These are phyloP conservation scores for Epichloe sibirici DNA, from an alignment of 2,329 filamentous ascomycete genomes.

Conservation along the genomic window DNA sequence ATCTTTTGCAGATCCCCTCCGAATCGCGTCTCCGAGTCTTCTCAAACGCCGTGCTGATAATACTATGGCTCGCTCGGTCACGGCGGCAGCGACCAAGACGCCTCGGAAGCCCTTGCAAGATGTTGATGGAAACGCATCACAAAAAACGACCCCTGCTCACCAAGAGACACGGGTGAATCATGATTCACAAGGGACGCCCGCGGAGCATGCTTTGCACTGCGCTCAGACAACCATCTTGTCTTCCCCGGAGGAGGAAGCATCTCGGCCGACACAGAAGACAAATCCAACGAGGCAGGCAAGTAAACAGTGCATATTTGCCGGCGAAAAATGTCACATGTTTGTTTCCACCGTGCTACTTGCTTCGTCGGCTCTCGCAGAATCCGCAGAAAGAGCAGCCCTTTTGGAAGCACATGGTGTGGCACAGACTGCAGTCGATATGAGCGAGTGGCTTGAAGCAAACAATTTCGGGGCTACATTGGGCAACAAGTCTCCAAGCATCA, in stretches of 20 bases:
- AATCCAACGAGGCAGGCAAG: neutral
- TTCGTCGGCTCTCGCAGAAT: conserved; percentile 25
- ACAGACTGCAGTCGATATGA: conserved; percentile 21
- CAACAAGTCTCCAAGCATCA: neutral
- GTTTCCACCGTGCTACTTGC: conserved; percentile 28
- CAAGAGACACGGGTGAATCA: neutral
- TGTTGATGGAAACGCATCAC: conserved; percentile 13
- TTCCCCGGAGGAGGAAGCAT: neutral
- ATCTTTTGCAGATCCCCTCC: neutral
- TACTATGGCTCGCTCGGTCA: neutral
- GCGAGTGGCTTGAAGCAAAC: conserved; percentile 19
- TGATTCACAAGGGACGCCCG: neutral
- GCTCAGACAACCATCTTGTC: neutral
- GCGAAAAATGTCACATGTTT: conserved; percentile 25
- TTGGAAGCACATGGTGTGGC: conserved; percentile 30
- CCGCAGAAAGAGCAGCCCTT: conserved; percentile 25
- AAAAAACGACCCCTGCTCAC: neutral
- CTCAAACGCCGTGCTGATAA: conserved; percentile 10
- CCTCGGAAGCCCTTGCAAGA: conserved; percentile 12
- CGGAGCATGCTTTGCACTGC: neutral
- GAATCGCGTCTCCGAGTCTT: conserved; percentile 1
- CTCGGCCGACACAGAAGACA: neutral
- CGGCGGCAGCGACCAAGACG: neutral
- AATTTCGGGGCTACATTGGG: neutral
- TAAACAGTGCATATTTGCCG: conserved; percentile 19